These are phyloP conservation scores for Chaetomiaceae sp. DNA, from an alignment of 2,329 filamentous ascomycete genomes.

Conservation along the genomic window DNA sequence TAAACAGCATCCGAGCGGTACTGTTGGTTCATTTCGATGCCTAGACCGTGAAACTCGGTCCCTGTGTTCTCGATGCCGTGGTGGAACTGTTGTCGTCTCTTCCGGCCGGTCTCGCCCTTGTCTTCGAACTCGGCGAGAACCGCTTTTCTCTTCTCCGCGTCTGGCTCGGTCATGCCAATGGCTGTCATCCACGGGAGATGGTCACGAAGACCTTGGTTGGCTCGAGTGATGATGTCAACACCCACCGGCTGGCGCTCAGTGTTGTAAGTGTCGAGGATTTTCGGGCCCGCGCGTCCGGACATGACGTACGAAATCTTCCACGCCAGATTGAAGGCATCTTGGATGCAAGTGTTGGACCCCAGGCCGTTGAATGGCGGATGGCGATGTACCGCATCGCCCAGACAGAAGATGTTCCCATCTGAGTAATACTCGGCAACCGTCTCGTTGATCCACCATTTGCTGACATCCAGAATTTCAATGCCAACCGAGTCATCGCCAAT, in stretches of 20 bases:
- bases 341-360: slow-evolving; percentile 55
- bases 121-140: slow-evolving; percentile 40
- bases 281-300: slow-evolving; percentile 34
- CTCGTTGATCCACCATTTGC: slow-evolving; percentile 59
- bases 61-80: slow-evolving; percentile 39
- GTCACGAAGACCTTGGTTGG: slow-evolving; percentile 54
- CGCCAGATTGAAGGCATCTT: slow-evolving; percentile 52
- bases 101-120: slow-evolving; percentile 34
- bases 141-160: slow-evolving; percentile 36
- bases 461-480: slow-evolving; percentile 48
- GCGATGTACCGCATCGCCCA: slow-evolving; percentile 55
- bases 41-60: slow-evolving; percentile 52
- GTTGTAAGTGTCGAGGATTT: slow-evolving; percentile 41
- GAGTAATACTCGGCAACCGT: slow-evolving; percentile 55
- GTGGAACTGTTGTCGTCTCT: slow-evolving; percentile 37
- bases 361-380: slow-evolving; percentile 56
- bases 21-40: slow-evolving; percentile 56
- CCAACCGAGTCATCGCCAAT: slow-evolving; percentile 52
- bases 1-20: slow-evolving; percentile 47
- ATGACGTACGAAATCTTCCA: slow-evolving; percentile 51
- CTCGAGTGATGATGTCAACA: slow-evolving; percentile 46
- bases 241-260: slow-evolving; percentile 49
- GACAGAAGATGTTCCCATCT: slow-evolving; percentile 47
- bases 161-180: slow-evolving; percentile 40
- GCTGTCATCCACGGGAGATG: slow-evolving; percentile 45